Conservation (phyloP, 495 filamentous ascomycete species). For the Xylaria sp. region DNA sequence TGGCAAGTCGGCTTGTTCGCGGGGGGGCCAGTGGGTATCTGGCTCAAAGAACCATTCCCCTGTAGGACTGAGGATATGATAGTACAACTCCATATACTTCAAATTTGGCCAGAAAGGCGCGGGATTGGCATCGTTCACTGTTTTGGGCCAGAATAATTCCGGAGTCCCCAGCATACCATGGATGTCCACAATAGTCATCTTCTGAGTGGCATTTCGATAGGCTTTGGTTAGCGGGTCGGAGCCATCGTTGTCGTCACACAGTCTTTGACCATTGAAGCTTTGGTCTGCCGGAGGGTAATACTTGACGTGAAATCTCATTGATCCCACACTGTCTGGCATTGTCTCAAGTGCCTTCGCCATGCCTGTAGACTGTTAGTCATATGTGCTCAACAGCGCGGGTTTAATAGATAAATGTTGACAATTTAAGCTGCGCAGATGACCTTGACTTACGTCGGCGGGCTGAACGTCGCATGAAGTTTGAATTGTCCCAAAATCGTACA, state of each 20-base stretch:
- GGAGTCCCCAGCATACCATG: slow-evolving; percentile 18
- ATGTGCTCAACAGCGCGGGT: neutral
- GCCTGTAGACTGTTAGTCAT: neutral
- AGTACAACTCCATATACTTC: slow-evolving; percentile 19
- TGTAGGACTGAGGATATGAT: slow-evolving; percentile 1
- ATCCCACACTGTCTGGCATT: neutral
- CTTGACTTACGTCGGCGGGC: slow-evolving; percentile 8
- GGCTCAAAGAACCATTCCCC: slow-evolving; percentile 12
- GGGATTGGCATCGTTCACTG: neutral
- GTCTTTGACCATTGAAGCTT: neutral
- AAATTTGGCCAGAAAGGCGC: slow-evolving; percentile 17
- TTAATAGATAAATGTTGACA: neutral
- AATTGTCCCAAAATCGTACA: slow-evolving; percentile 4
- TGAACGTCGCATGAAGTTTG: neutral
- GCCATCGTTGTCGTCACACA: neutral
- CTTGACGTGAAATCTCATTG: slow-evolving; percentile 14
- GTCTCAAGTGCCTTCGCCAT: slow-evolving; percentile 13
- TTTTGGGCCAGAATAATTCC: slow-evolving; percentile 17
- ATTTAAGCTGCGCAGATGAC: neutral
- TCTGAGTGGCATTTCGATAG: slow-evolving; percentile 14
- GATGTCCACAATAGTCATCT: slow-evolving; percentile 6
- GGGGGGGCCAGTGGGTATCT: neutral
- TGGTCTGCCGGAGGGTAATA: slow-evolving; percentile 12
- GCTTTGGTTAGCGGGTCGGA: slow-evolving; percentile 8
- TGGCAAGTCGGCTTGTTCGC: slow-evolving; percentile 8